Conservation (phyloP, 352 stramenopile species). For the Globisporangium okanoganense region DNA sequence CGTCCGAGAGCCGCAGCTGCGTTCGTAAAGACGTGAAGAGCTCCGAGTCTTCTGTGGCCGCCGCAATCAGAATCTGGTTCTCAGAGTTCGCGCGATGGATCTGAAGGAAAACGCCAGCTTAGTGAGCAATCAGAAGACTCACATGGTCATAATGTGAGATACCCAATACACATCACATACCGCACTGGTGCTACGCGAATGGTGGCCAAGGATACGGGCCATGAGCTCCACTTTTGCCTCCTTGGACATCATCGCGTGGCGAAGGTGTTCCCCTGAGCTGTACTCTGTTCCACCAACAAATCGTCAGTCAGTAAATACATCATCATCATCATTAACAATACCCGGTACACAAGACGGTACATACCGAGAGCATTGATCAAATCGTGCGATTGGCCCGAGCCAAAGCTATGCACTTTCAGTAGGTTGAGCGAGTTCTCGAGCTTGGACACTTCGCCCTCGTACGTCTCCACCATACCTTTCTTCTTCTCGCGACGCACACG, state of each 20-base stretch:
- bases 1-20: constrained; percentile 60
- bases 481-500: constrained; percentile 85
- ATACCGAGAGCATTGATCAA: constrained; percentile 68
- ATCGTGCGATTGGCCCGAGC: constrained; percentile 57
- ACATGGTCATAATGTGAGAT: not conserved
- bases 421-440: constrained; percentile 81
- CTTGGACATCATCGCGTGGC: constrained; percentile 80
- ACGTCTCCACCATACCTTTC: constrained; percentile 86
- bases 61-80: constrained; percentile 74
- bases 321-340: not conserved
- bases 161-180: constrained; percentile 22
- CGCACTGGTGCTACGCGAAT: constrained; percentile 69
- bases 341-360: constrained; percentile 25
- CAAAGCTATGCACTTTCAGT: constrained; percentile 75
- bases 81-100: constrained; percentile 79
- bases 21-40: constrained; percentile 46
- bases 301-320: not conserved
- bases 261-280: constrained; percentile 70
- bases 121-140: not conserved
- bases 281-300: constrained; percentile 37
- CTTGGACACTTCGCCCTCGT: constrained; percentile 84
- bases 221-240: constrained; percentile 83
- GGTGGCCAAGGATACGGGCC: constrained; percentile 69
- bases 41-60: constrained; percentile 55
- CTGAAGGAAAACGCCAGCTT: constrained; percentile 20